Base-by-base conservation (phyloP, 2,329 filamentous ascomycete species). In the Cladosporium cucumerinum region DNA sequence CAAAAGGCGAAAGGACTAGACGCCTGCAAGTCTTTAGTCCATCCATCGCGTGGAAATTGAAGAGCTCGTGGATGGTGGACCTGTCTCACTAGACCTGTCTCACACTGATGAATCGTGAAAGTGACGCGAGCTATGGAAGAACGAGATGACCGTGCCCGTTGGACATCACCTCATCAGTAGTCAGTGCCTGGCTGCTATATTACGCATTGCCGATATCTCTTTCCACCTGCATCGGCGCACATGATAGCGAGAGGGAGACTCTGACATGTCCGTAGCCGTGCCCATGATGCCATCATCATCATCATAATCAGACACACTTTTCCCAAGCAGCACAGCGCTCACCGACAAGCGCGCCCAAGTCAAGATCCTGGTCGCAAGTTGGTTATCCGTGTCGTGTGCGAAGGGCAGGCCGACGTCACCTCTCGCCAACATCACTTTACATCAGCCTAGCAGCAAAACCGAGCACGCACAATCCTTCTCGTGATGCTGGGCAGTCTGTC, bases 231-330 rank as follows among this genome's bases (percentile, higher is more conserved):
- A 30, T 52, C 49, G 28, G 49, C 49, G 49, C 49, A 52, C 49
- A 52, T n/a, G 49, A 52, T n/a, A 52, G 32, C 32, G 49, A 52
- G 18, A 52, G 49, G 26, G 18, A 28, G 28, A 28, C 25, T 52
- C 49, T 51, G 49, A 18, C 49, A 52, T 52, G 49, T n/a, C 26
- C 49, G 49, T 28, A 52, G 49, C 49, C 49, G 49, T 52, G 49
- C 49, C 18, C 49, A 28, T 14, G 3, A 30, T 23, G 26, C 48
- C 48, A 28, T 26, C 30, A 32, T 39, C 14, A 43, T n/a, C n/a
- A n/a, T n/a, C n/a, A n/a, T n/a, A 7, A 60, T 51, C 57, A 60
- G 43, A 60, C 57, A 60, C 28, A 60, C 57, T 51, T 51, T 32
- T 12, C 18, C 57, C 57, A 26, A 60, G 57, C 57, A 60, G 25